A percentile compares a stretch with the other conserved stretches of the same genome.
Evolutionary conservation across 2,329 filamentous ascomycete genomes (phyloP).

Genomic region (Colletotrichum tanaceti): DNA sequence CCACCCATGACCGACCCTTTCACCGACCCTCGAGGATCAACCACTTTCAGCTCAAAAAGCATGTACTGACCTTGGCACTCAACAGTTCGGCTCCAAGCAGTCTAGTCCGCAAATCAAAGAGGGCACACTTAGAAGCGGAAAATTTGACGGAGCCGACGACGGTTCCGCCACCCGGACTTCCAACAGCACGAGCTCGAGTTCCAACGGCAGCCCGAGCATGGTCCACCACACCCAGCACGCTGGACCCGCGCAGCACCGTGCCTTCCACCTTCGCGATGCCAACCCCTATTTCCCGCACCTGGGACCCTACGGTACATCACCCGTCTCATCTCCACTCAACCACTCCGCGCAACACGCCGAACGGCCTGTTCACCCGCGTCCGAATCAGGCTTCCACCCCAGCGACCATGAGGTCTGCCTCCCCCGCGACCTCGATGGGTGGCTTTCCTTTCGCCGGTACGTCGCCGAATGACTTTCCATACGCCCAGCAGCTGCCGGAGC

Average conservation of each 20-base stretch:
- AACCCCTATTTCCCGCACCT: conserved; percentile 43
- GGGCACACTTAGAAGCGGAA: conserved; percentile 56
- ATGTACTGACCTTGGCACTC: conserved; percentile 53
- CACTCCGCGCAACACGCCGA: conserved; percentile 43
- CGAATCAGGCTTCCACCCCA: conserved; percentile 48
- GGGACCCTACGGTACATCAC: conserved; percentile 48
- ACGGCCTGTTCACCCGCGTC: conserved; percentile 48
- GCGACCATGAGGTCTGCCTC: conserved; percentile 55
- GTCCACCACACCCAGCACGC: conserved; percentile 50
- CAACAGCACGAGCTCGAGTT: conserved; percentile 52
- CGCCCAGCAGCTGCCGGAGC: conserved; percentile 56
- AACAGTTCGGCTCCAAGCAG: conserved; percentile 72
- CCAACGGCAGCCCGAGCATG: conserved; percentile 53
- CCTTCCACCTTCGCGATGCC: conserved; percentile 46
- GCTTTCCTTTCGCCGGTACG: conserved; percentile 62
- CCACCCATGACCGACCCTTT: conserved; percentile 44
- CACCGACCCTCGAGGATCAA: conserved; percentile 37
- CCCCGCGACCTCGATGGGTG: conserved; percentile 57
- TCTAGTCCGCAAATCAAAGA: conserved; percentile 63
- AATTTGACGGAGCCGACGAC: conserved; percentile 58
- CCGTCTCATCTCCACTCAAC: conserved; percentile 50
- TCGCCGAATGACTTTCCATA: conserved; percentile 56
- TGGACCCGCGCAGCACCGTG: conserved; percentile 56
- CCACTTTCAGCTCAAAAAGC: conserved; percentile 42
- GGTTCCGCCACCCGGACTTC: conserved; percentile 48